Evolutionary conservation across 306 rosid genomes (phyloP), one percentile per base, ranked within the genome.

Genomic region (Vicia sativa): DNA sequence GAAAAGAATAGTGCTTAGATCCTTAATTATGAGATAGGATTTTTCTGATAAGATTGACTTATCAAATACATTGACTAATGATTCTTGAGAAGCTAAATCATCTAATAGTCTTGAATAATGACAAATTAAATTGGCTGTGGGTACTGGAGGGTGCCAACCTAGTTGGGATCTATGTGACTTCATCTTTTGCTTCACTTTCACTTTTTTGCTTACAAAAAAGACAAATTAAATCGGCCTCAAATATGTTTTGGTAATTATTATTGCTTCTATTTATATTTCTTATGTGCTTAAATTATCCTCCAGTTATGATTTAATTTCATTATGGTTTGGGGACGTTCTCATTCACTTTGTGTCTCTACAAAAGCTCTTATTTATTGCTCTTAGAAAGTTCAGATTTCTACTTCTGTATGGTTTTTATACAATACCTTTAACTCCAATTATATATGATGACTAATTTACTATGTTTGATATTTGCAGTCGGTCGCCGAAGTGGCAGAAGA

Each of bases 401-500:
- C 15, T 13, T 53, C 41, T 42, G 28, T 42, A 48, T 35, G 8
- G 28, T 72, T 11, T 72, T 62, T 67, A 34, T 41, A 63, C 26
- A 11, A 34, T 49, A 29, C 70, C 25, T 43, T 38, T 37, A 52
- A 35, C 37, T 57, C 44, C 35, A 43, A 14, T 56, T 65, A 15
- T 28, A 43, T 58, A 34, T 37, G 39, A 49, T 25, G 14, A 9
- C 64, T 72, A 31, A 61, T 68, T 61, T 56, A 53, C 29, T 13
- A 25, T 67, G 66, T 65, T 48, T 37, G 23, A 21, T 15, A 38
- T 74, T 74, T 59, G 38, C 95, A 93, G 99, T 82, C 86, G 26
- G 91, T 90, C 75, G 99, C 99, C 68, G 92, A 87, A 84, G 84
- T 80, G 11, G 95, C 99, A 31, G 99, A 93, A 75, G 97, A 85